phyloP scores from a whole-genome alignment of 2,329 filamentous ascomycete species.

The Furcasterigmium furcatum region DNA sequence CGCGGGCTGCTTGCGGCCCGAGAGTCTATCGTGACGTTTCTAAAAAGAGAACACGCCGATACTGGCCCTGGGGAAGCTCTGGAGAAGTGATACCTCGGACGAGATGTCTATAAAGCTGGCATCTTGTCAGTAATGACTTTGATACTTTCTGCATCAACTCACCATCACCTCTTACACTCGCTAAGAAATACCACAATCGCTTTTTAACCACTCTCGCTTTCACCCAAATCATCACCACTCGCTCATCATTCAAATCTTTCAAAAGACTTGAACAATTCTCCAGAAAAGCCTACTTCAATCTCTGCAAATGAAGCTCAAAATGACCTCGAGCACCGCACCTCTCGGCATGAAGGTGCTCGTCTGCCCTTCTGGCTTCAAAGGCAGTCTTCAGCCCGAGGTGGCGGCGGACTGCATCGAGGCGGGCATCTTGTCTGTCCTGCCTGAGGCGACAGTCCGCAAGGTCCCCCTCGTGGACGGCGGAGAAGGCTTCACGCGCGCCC shows the following conservation, averaged over 20 bases:
- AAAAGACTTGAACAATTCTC: too few species aligned
- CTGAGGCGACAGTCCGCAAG: constrained; percentile 38
- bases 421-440: constrained; percentile 45
- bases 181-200: background rate
- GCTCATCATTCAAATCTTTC: background rate
- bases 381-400: constrained; percentile 43
- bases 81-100: background rate
- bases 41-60: background rate
- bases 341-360: constrained; percentile 35
- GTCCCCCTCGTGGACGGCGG: constrained; percentile 50
- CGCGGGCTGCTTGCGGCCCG: background rate
- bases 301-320: background rate
- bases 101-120: too few species aligned
- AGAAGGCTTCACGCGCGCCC: constrained; percentile 45
- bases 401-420: constrained; percentile 47
- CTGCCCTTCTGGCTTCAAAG: constrained; percentile 52
- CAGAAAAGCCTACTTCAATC: too few species aligned
- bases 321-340: constrained; percentile 8
- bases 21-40: background rate
- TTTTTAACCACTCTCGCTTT: background rate
- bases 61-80: background rate
- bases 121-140: too few species aligned
- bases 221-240: background rate
- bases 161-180: background rate
- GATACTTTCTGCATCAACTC: too few species aligned